Conservation (phyloP, 75 land plant genomes). For the Pinus taeda region DNA sequence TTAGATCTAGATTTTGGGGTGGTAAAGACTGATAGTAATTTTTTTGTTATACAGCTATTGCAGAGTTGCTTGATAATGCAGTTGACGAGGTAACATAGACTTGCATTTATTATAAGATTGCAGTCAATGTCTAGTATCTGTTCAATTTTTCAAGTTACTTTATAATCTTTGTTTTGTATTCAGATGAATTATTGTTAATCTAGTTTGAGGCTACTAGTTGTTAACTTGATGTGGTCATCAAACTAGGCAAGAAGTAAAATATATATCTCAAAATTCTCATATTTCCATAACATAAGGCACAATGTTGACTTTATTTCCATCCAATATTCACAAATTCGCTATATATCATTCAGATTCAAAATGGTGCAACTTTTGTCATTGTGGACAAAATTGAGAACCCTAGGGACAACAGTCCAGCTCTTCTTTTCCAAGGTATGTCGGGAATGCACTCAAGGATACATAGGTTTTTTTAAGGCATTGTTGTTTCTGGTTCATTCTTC, state of each 20-base stretch:
- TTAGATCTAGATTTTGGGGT: neutral
- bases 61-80: slow-evolving; percentile 91
- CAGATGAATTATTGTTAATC: neutral
- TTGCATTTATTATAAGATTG: neutral
- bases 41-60: slow-evolving; percentile 59
- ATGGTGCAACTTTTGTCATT: slow-evolving; percentile 40
- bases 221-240: neutral
- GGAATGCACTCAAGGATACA: neutral
- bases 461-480: neutral
- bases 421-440: slow-evolving; percentile 32
- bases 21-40: neutral
- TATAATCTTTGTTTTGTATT: neutral
- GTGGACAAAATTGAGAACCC: slow-evolving; percentile 25
- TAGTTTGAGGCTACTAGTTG: neutral
- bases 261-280: neutral
- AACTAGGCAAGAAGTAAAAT: neutral
- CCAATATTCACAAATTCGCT: neutral
- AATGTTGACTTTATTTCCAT: neutral
- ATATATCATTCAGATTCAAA: slow-evolving; percentile 9
- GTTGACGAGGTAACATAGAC: slow-evolving; percentile 71
- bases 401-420: slow-evolving; percentile 24
- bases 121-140: neutral
- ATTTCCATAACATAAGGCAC: neutral
- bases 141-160: neutral
- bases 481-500: neutral